Evolutionary conservation across 495 filamentous ascomycete species (phyloP), one percentile per base, ranked within the genome.

Genomic region (Daldinia decipiens): DNA sequence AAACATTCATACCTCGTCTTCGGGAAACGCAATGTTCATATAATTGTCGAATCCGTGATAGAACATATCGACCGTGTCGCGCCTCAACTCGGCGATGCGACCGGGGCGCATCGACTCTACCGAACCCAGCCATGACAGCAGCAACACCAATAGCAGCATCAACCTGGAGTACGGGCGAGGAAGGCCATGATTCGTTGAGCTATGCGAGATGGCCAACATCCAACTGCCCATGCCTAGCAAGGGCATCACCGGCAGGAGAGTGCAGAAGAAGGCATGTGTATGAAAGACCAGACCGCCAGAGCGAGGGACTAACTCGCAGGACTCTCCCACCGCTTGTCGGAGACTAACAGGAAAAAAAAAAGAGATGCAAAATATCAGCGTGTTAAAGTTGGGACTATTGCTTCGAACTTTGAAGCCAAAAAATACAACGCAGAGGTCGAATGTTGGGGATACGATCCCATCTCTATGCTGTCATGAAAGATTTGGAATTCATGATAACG

Each of bases 1-100:
- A 24, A 21, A 47, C 3, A 8, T 21, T 2, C 82, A 65, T 79
- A 87, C 88, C 86, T 99, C 95, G 76, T 99, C 95, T 82, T 98
- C 95, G 34, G 95, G 95, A 74, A 98, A 99, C 56, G 96, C 96
- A 75, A 95, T 86, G 53, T 87, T 83, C 86, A 98, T 92, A 82
- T 99, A 99, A 76, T 94, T 97, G 75, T 96, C 90, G 82, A 90
- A 99, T 61, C 95, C 95, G 81, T 99, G 96, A 74, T 95, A 98
- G 83, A 99, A 98, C 86, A 98, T 93, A 65, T 90, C 87, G 60
- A 94, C 89, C 43, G 95, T 93, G 78, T 97, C 93, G 75, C 87
- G 88, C 34, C 85, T 81, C 59, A 89, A 77, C 45, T 82, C 78
- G 55, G 79, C 77, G 52, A 88, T 79, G 66, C 81, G 84, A 59